Percentiles rank a stretch among this genome's conserved stretches.
Evolutionary conservation across 768 basidiomycete species (phyloP).

Genomic region (Leccinum boreale): DNA sequence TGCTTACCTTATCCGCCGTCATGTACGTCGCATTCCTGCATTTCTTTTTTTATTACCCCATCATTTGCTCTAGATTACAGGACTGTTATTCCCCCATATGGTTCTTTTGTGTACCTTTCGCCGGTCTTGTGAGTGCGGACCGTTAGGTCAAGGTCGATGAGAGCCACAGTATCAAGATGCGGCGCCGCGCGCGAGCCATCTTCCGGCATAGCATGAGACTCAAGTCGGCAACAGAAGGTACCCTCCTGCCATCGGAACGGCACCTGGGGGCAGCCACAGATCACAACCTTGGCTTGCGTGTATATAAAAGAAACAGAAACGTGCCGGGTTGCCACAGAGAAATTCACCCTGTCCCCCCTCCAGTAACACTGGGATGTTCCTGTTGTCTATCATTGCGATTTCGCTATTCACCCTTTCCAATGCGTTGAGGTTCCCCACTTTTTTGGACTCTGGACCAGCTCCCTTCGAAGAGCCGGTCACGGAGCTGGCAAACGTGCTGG

Average conservation of each 20-base stretch:
- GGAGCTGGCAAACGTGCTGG: slow-evolving; percentile 4
- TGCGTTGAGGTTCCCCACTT: background rate
- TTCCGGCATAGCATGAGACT: background rate
- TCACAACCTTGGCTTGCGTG: background rate
- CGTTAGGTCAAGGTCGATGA: background rate
- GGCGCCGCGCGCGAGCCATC: background rate
- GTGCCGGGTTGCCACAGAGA: no score
- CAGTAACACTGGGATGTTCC: slow-evolving; percentile 1
- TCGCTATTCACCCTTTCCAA: slow-evolving; percentile 5
- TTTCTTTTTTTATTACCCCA: background rate
- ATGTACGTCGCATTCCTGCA: background rate
- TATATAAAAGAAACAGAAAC: slow-evolving; percentile 9
- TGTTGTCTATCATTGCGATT: slow-evolving; percentile 4
- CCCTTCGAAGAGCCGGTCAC: background rate
- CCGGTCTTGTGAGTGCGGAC: background rate
- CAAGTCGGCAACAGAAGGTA: background rate
- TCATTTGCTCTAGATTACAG: background rate
- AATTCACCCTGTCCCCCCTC: background rate
- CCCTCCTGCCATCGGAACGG: background rate
- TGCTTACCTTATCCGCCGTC: background rate
- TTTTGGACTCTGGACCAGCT: background rate
- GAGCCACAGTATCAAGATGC: background rate
- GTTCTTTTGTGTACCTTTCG: background rate
- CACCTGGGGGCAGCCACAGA: background rate
- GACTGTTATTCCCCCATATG: no score